Percentiles rank a stretch among this genome's conserved stretches.
Conservation (phyloP, 192 early-diverging fungal species). For the Coemansia sp. region DNA sequence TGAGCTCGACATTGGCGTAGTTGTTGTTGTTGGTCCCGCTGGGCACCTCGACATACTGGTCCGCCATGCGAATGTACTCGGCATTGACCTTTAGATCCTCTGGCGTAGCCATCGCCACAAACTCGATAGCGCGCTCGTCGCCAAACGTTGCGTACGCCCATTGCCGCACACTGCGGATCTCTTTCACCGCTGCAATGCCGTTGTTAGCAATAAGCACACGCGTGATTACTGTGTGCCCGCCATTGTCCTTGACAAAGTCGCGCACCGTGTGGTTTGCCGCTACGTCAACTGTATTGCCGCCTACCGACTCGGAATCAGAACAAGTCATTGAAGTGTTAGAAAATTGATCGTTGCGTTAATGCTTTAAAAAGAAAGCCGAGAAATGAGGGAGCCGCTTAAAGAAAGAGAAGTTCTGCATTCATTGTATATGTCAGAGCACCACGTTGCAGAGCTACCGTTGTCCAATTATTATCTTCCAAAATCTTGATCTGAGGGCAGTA, state of each 20-base stretch:
- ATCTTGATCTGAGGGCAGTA: too few species aligned
- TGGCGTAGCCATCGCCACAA: conserved; percentile 97
- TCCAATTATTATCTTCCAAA: too few species aligned
- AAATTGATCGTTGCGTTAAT: too few species aligned
- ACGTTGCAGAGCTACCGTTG: too few species aligned
- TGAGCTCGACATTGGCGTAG: conserved; percentile 97
- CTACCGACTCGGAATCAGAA: conserved; percentile 32
- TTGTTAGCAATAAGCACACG: conserved; percentile 98
- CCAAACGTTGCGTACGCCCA: conserved; percentile 99
- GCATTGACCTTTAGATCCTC: conserved; percentile 97
- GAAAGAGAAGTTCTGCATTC: too few species aligned
- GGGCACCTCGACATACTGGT: conserved; percentile 97
- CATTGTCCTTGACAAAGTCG: conserved; percentile 73
- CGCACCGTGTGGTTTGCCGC: conserved; percentile 65
- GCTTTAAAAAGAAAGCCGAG: too few species aligned
- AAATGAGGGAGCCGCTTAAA: too few species aligned
- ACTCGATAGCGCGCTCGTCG: conserved; percentile 90
- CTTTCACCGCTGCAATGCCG: conserved; percentile 99
- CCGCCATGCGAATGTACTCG: conserved; percentile 99
- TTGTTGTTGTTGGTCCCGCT: conserved; percentile 98
- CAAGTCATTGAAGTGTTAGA: too few species aligned
- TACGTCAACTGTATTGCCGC: conserved; percentile 65
- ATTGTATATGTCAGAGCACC: too few species aligned
- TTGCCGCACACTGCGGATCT: conserved; percentile 95
- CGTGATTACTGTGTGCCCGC: conserved; percentile 85